These are phyloP conservation scores for Excoecaria agallocha DNA, from an alignment of 345 rosid genomes.

Conservation along the genomic window DNA sequence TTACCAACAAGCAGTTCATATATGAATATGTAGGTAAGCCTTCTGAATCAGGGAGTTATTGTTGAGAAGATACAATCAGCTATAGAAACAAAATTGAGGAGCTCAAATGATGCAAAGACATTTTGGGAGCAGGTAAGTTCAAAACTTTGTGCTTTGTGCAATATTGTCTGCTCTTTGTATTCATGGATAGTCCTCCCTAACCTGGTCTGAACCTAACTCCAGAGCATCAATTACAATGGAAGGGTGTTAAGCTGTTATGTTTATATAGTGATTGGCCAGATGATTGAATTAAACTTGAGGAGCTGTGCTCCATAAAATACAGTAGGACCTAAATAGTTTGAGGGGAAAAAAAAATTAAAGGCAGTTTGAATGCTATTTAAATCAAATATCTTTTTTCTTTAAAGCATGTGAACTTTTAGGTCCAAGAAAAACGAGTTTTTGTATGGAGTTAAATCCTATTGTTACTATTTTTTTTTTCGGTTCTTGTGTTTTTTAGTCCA, in stretches of 20 bases:
- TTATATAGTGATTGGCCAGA: background rate
- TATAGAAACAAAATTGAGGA: constrained; percentile 68
- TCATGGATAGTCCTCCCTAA: background rate
- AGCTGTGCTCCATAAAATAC: no score
- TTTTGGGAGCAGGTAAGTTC: constrained; percentile 80
- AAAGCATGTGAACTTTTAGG: no score
- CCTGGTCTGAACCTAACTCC: constrained; percentile 3
- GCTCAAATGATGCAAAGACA: constrained; percentile 63
- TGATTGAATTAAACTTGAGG: no score
- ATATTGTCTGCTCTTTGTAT: background rate
- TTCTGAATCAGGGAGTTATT: constrained; percentile 82
- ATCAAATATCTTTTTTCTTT: no score
- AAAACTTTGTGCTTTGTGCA: background rate
- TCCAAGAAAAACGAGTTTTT: no score
- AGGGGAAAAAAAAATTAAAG: no score
- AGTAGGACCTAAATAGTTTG: no score
- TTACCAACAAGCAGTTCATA: background rate
- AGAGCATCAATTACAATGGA: background rate
- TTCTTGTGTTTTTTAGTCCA: no score
- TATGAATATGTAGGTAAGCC: constrained; percentile 70
- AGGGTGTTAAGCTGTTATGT: constrained; percentile 1
- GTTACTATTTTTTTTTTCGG: no score
- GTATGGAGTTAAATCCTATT: no score
- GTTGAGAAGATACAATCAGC: constrained; percentile 74
- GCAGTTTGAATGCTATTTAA: no score